Percentiles rank a stretch among this genome's conserved stretches.
Conservation (phyloP, 1,284 basidiomycete genomes). For the Tilletia caries region DNA sequence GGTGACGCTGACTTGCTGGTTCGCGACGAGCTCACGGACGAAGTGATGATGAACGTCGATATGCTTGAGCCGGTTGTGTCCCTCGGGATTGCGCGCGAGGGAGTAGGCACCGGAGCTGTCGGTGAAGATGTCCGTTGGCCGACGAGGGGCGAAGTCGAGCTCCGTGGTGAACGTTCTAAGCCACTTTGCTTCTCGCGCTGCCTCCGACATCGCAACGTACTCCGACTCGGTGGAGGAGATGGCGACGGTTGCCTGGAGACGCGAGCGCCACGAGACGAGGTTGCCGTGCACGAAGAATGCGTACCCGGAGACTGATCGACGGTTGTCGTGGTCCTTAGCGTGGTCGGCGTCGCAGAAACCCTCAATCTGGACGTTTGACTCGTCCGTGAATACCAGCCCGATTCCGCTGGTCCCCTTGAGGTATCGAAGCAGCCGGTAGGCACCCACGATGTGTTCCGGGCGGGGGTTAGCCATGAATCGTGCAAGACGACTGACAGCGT, state of each 20-base stretch:
- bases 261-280: too few relatives aligned
- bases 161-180: not conserved
- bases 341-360: slow-evolving; percentile 20
- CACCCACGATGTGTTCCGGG: slow-evolving; percentile 55
- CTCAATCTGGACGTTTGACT: not conserved
- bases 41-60: slow-evolving; percentile 4
- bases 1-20: not conserved
- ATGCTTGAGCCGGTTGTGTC: slow-evolving; percentile 9
- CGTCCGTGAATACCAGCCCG: slow-evolving; percentile 31
- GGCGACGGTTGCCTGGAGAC: slow-evolving; percentile 16
- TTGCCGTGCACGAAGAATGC: slow-evolving; percentile 8
- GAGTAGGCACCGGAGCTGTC: slow-evolving; percentile 8
- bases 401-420: slow-evolving; percentile 59
- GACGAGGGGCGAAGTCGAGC: not conserved
- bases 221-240: slow-evolving; percentile 20
- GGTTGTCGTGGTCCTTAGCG: slow-evolving; percentile 12
- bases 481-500: slow-evolving; percentile 54
- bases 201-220: slow-evolving; percentile 16
- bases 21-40: slow-evolving; percentile 10
- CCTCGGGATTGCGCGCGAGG: too few relatives aligned
- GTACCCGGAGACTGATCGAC: slow-evolving; percentile 18
- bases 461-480: slow-evolving; percentile 48
- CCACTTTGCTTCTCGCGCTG: slow-evolving; percentile 14
- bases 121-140: slow-evolving; percentile 8
- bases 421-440: slow-evolving; percentile 57